These are phyloP conservation scores for Auricularia heimuer DNA, from an alignment of 768 basidiomycete genomes.

Conservation along the genomic window DNA sequence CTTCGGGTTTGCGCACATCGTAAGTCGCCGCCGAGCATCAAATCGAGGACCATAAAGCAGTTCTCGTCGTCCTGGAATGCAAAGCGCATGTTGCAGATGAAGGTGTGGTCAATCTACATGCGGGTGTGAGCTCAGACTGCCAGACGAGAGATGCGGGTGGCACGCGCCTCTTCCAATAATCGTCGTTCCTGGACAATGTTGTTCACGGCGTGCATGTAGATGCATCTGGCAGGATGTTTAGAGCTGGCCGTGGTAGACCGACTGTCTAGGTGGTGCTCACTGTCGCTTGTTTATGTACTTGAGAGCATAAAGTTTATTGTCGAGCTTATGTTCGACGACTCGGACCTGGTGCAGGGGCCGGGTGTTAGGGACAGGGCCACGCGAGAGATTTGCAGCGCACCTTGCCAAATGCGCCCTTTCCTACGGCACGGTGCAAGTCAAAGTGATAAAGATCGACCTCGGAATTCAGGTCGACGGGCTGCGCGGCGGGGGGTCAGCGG, in stretches of 20 bases:
- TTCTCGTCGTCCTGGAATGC: constrained; percentile 40
- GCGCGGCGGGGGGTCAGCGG: neutral
- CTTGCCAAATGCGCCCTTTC: constrained; percentile 98
- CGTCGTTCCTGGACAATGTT: constrained; percentile 92
- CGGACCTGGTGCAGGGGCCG: constrained; percentile 52
- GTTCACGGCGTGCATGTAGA: constrained; percentile 82
- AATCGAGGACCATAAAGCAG: constrained; percentile 40
- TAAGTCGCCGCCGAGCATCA: constrained; percentile 37
- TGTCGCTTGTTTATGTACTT: constrained; percentile 97
- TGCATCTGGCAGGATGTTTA: constrained; percentile 36
- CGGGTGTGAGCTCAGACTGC: neutral
- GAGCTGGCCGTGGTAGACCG: neutral
- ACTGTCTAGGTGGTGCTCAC: constrained; percentile 9
- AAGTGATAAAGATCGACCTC: constrained; percentile 94
- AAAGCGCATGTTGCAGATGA: constrained; percentile 34
- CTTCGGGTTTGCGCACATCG: constrained; percentile 22
- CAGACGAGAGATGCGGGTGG: neutral
- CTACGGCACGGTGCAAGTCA: constrained; percentile 88
- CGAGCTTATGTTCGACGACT: constrained; percentile 92
- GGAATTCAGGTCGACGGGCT: constrained; percentile 76
- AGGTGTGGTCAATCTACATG: constrained; percentile 32
- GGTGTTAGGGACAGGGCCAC: neutral
- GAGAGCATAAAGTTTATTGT: constrained; percentile 86
- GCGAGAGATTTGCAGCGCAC: constrained; percentile 27
- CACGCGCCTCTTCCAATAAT: constrained; percentile 76